These are phyloP conservation scores for Myxozyma monticola DNA, from an alignment of 805 yeast genomes.

Conservation along the genomic window DNA sequence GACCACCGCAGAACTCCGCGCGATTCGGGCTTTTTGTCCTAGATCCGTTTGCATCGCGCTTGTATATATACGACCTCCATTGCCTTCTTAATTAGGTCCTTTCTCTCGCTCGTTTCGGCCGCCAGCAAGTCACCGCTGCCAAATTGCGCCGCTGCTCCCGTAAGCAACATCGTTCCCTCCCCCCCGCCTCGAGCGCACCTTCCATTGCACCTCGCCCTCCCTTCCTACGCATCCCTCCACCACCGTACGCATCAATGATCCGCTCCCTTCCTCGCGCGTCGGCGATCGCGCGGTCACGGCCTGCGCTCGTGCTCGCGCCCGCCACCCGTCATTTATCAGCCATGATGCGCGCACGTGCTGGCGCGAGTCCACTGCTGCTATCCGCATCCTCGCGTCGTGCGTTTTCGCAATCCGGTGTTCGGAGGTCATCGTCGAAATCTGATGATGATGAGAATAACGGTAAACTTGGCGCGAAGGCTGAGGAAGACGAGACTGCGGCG, in stretches of 20 bases:
- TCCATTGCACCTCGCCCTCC: neutral
- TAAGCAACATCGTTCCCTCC: too few relatives aligned
- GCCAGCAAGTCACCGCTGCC: too few relatives aligned
- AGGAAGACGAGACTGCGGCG: neutral
- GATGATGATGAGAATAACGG: slow-evolving; percentile 9
- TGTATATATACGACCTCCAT: too few relatives aligned
- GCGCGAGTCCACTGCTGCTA: slow-evolving; percentile 2
- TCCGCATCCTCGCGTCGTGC: slow-evolving; percentile 10
- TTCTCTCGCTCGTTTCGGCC: too few relatives aligned
- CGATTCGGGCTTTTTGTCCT: too few relatives aligned
- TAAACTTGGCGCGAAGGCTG: neutral
- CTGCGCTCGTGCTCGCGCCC: slow-evolving; percentile 5
- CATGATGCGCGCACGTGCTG: slow-evolving; percentile 6
- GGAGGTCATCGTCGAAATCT: slow-evolving; percentile 5
- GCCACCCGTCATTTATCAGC: slow-evolving; percentile 10
- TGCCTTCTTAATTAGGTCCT: too few relatives aligned
- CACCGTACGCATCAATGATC: slow-evolving; percentile 9
- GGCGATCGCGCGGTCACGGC: slow-evolving; percentile 1
- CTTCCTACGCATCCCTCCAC: neutral
- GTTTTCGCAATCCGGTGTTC: slow-evolving; percentile 13
- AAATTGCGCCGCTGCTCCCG: too few relatives aligned
- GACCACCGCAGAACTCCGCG: too few relatives aligned
- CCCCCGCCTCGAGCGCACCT: too few relatives aligned
- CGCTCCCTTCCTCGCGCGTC: slow-evolving; percentile 22
- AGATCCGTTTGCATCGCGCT: too few relatives aligned